These are phyloP conservation scores for Cephalotrichum gorgonifer DNA, from an alignment of 2,329 filamentous ascomycete species.

Conservation along the genomic window DNA sequence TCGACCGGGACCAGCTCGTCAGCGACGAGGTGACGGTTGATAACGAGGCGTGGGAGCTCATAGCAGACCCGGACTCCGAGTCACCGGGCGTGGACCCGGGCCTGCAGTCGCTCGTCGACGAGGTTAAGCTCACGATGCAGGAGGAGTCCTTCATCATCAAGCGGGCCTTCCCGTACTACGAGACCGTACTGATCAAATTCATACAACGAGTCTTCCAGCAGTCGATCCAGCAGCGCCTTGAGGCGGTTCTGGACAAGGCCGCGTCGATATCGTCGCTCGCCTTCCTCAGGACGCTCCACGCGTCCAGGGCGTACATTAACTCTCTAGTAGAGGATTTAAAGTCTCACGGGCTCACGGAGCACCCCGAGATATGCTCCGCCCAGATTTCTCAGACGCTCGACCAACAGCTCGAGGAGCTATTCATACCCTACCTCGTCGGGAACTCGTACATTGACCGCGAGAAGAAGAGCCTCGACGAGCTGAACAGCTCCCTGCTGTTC, in stretches of 20 bases:
- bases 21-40: constrained; percentile 74
- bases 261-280: constrained; percentile 84
- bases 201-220: constrained; percentile 95
- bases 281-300: constrained; percentile 82
- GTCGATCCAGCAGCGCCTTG: constrained; percentile 89
- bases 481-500: constrained; percentile 87
- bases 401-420: constrained; percentile 68
- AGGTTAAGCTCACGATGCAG: constrained; percentile 91
- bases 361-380: constrained; percentile 82
- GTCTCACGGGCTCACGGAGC: constrained; percentile 85
- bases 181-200: constrained; percentile 87
- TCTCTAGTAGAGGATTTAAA: constrained; percentile 87
- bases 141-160: constrained; percentile 97
- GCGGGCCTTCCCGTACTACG: constrained; percentile 89
- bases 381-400: constrained; percentile 70
- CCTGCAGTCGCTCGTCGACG: constrained; percentile 82
- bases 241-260: constrained; percentile 93
- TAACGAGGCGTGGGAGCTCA: constrained; percentile 72
- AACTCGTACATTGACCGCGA: constrained; percentile 63
- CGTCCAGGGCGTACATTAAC: constrained; percentile 81
- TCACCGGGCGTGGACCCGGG: constrained; percentile 86
- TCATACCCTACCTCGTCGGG: constrained; percentile 58
- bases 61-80: constrained; percentile 90
- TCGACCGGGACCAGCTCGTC: constrained; percentile 85
- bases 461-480: constrained; percentile 60